A percentile compares a stretch with the other conserved stretches of the same genome.
Conservation (phyloP, 805 yeast species). For the Vanderwaltozyma polyspora region DNA sequence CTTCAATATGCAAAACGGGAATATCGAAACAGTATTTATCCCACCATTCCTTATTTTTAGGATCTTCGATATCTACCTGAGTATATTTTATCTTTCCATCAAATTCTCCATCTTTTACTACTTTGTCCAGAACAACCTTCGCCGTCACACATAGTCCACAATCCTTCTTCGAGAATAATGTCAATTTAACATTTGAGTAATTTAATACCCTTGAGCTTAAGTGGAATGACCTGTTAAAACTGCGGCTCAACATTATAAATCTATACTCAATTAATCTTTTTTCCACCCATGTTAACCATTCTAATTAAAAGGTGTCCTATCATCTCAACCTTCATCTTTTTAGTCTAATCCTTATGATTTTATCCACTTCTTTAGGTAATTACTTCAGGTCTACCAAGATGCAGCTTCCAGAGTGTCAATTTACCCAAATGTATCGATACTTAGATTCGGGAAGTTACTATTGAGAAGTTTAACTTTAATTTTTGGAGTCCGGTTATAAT, state of each 20-base stretch:
- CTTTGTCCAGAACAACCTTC: slow-evolving; percentile 35
- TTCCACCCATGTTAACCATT: too few species aligned
- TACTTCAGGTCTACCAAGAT: too few species aligned
- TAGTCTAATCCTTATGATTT: too few species aligned
- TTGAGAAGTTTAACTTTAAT: too few species aligned
- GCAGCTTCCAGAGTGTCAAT: too few species aligned
- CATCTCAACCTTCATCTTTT: too few species aligned
- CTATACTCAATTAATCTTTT: too few species aligned
- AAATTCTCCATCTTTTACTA: slow-evolving; percentile 20
- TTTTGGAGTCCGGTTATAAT: too few species aligned
- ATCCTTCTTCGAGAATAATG: slow-evolving; percentile 57
- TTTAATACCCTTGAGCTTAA: background rate
- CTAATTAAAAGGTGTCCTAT: too few species aligned
- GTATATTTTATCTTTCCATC: slow-evolving; percentile 27
- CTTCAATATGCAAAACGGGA: slow-evolving; percentile 63
- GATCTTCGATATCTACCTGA: slow-evolving; percentile 47
- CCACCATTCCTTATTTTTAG: slow-evolving; percentile 53
- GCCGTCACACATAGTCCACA: slow-evolving; percentile 65
- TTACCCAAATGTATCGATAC: too few species aligned
- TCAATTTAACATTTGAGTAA: slow-evolving; percentile 27
- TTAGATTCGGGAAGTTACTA: too few species aligned
- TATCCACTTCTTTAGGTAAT: too few species aligned
- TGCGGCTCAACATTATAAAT: background rate
- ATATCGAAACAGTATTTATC: slow-evolving; percentile 67
- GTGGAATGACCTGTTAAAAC: slow-evolving; percentile 1